Base-by-base conservation (phyloP, 2,329 filamentous ascomycete genomes). In the Neophaeococcomyces mojaviensis region DNA sequence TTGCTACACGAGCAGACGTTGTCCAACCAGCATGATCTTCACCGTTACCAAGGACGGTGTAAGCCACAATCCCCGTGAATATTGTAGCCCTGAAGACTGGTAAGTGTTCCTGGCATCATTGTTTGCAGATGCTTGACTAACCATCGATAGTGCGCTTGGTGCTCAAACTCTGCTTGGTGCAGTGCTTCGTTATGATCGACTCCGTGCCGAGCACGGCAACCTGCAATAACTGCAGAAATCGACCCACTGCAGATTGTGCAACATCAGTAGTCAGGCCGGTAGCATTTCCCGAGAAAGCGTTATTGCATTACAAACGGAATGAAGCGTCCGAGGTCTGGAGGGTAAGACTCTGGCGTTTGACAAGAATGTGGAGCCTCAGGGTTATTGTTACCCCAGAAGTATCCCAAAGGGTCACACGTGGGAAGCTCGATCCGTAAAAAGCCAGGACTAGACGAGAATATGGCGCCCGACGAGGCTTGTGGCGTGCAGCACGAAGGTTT, bases 1-100 rank as follows among this genome's bases (percentile, higher is more conserved):
- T 52, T 78, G 81, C 10, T 79, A 80, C 49, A 73, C 79, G 3
- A 79, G 73, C 41, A 72, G 74, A 51, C 67, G 68, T 19, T 78
- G 76, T 36, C 80, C 79, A 15, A 82, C 79, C 1, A 75, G 76
- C 42, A 84, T 84, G 80, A 79, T 83, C 26, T 84, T 84, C 54
- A 76, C 82, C n/a, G 78, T 78, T 3, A 82, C 77, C 51, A 73
- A 70, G 57, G 74, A 80, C 52, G 80, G 80, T 1, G 64, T 84
- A 16, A 80, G 76, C 56, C 80, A 84, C 58, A 77, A 82, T 54
- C 79, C 80, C 2, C 68, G 75, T 38, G 80, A 83, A 56, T 83
- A 78, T 54, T 77, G 76, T 33, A 74, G 71, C 37, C 70, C 72
- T 0, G 77, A 80, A 43, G 78, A 82, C 58, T 83, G 55, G 53